Base-by-base conservation (phyloP, 2,329 filamentous ascomycete species). In the Malbranchea cinnamomea region DNA sequence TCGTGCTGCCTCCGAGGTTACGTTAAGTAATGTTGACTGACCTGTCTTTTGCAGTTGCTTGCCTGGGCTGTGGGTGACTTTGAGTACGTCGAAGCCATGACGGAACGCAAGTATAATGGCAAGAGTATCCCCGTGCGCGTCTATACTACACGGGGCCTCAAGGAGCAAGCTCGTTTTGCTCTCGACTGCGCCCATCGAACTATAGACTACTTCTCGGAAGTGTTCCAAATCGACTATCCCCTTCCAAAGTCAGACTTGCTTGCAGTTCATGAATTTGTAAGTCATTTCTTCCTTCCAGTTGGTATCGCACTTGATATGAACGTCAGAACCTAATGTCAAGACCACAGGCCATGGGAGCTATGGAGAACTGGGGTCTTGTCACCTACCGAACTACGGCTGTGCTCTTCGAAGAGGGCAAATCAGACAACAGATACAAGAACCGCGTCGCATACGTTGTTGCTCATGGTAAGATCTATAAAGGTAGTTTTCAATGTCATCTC, bases 61-160 rank as follows among this genome's bases (percentile, higher is more conserved):
- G 84, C 85, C 13, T 94, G 89, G 89, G 85, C 87, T 13, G 71
- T 94, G 38, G 89, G 89, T 35, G 87, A 98, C 54, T 95, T 98
- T 40, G 87, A 95, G 57, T 93, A 93, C 46, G 74, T 95, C 32
- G 89, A 98, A 60, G 80, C 78, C 31, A 79, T 81, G 50, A 98
- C 89, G 3, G 70, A 83, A 48, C 76, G 87, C 44, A 76, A 78
- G 53, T 95, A 98, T 59, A 80, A 91, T 37, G 87, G 84, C 48
- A 84, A 85, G 62, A 76, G 72, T 48, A 71, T 98, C 19, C 89
- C 89, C 11, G 87, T 95, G 31, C 77, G 89, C 39, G 85, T 98
- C 19, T 98, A 95, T 58, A 94, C 87, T 1, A 95, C 87, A 6
- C 77, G 75, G 38, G 89, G 89, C n/a, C 67, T 98, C 38, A 85